phyloP scores from a whole-genome alignment of 2,329 filamentous ascomycete genomes.

The Pyrenochaeta sp. region DNA sequence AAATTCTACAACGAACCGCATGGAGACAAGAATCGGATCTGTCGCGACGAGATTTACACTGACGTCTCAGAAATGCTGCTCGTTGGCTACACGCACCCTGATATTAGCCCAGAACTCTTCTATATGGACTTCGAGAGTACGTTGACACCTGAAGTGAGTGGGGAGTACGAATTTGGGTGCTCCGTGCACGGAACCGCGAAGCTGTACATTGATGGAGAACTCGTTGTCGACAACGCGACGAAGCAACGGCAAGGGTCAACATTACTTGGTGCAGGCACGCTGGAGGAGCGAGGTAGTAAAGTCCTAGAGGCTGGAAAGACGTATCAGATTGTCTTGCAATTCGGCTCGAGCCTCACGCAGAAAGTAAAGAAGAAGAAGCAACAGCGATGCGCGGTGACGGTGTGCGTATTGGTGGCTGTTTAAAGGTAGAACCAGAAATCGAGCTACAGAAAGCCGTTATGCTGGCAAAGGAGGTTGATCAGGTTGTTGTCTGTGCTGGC shows the following conservation, averaged over 20 bases:
- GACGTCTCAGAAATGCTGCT: slow-evolving; percentile 8
- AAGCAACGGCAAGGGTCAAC: slow-evolving; percentile 56
- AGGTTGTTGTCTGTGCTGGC: slow-evolving; percentile 63
- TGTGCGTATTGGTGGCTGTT: slow-evolving; percentile 66
- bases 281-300: slow-evolving; percentile 66
- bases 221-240: slow-evolving; percentile 50
- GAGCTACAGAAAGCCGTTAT: slow-evolving; percentile 13
- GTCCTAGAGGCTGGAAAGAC: slow-evolving; percentile 65
- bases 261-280: slow-evolving; percentile 70
- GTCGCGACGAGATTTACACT: not conserved
- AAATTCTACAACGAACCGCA: slow-evolving; percentile 5
- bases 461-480: slow-evolving; percentile 50
- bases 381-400: slow-evolving; percentile 56
- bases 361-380: slow-evolving; percentile 7
- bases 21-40: not conserved
- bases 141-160: slow-evolving; percentile 13
- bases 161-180: slow-evolving; percentile 21
- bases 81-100: slow-evolving; percentile 8
- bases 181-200: slow-evolving; percentile 32
- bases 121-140: slow-evolving; percentile 21
- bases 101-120: slow-evolving; percentile 13
- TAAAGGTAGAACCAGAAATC: slow-evolving; percentile 59
- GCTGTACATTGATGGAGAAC: slow-evolving; percentile 47
- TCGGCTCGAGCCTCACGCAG: slow-evolving; percentile 12
- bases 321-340: slow-evolving; percentile 45